Evolutionary conservation across 305 asterid species (phyloP).

Genomic region (Plantago coronopus): DNA sequence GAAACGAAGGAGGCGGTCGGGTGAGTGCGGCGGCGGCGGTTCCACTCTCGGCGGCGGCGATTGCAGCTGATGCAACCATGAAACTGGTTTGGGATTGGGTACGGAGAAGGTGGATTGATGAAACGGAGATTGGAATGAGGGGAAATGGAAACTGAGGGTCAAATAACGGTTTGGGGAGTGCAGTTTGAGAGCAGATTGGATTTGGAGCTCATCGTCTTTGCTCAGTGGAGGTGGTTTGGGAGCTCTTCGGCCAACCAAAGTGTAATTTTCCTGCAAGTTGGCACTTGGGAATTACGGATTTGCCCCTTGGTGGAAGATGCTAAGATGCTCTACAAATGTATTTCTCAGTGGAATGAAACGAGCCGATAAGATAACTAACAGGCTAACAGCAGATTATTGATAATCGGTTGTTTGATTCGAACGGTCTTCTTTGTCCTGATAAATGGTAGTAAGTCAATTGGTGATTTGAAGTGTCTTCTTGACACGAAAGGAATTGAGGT

Average conservation of each 20-base stretch:
- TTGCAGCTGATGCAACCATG: slow-evolving; percentile 54
- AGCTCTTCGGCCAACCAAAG: neutral
- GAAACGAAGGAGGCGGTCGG: slow-evolving; percentile 31
- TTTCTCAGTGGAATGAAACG: too few relatives aligned
- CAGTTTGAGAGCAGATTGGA: slow-evolving; percentile 32
- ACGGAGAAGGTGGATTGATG: neutral
- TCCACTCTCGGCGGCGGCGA: slow-evolving; percentile 33
- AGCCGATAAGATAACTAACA: too few relatives aligned
- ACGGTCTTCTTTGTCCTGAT: too few relatives aligned
- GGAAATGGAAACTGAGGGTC: neutral
- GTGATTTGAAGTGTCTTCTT: too few relatives aligned
- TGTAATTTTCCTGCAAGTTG: slow-evolving; percentile 27
- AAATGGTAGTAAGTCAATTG: too few relatives aligned
- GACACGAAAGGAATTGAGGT: too few relatives aligned
- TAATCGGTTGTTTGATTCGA: too few relatives aligned
- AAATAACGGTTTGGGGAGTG: slow-evolving; percentile 32
- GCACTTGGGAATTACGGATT: slow-evolving; percentile 24
- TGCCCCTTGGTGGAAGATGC: slow-evolving; percentile 23
- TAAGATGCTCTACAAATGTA: too few relatives aligned
- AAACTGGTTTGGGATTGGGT: slow-evolving; percentile 16
- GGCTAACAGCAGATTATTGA: too few relatives aligned
- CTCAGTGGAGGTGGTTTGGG: slow-evolving; percentile 11
- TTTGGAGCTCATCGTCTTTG: slow-evolving; percentile 35
- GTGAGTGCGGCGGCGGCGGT: slow-evolving; percentile 27
- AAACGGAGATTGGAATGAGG: neutral